A percentile compares a stretch with the other conserved stretches of the same genome.
Conservation (phyloP, 306 rosid species). For the Datisca glomerata region DNA sequence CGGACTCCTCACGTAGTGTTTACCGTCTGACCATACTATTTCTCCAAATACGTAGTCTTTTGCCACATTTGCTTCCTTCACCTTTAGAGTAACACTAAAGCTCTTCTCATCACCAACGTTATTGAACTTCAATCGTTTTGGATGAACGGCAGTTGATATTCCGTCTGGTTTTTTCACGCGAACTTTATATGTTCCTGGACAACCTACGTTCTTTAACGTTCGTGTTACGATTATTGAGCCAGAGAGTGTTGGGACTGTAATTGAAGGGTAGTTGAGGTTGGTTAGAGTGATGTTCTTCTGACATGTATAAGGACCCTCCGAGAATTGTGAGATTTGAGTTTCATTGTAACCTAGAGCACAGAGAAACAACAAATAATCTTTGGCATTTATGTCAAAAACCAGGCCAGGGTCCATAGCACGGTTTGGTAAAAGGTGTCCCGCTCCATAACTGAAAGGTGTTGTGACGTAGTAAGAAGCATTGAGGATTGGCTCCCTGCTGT, state of each 20-base stretch:
- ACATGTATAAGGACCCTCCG: slow-evolving; percentile 30
- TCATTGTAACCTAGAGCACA: slow-evolving; percentile 55
- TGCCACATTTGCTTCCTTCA: slow-evolving; percentile 16
- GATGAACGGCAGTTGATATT: slow-evolving; percentile 37
- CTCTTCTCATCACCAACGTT: slow-evolving; percentile 52
- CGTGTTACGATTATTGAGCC: slow-evolving; percentile 42
- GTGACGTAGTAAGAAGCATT: slow-evolving; percentile 43
- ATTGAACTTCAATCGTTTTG: slow-evolving; percentile 44
- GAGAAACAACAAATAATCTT: slow-evolving; percentile 53
- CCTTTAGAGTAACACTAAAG: slow-evolving; percentile 35
- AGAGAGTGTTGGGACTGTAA: slow-evolving; percentile 55
- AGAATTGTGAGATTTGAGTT: slow-evolving; percentile 35
- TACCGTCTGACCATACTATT: slow-evolving; percentile 72
- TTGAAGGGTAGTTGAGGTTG: slow-evolving; percentile 76
- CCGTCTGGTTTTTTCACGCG: slow-evolving; percentile 38
- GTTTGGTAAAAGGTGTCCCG: slow-evolving; percentile 74
- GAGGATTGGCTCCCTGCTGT: slow-evolving; percentile 33
- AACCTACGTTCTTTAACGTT: slow-evolving; percentile 63
- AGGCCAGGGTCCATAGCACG: slow-evolving; percentile 80
- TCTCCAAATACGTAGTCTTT: slow-evolving; percentile 52
- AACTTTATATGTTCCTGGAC: slow-evolving; percentile 45
- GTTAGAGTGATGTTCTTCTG: slow-evolving; percentile 23
- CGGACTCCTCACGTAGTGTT: slow-evolving; percentile 63
- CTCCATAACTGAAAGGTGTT: slow-evolving; percentile 75
- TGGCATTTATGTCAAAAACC: slow-evolving; percentile 48